Evolutionary conservation across 73 alveolate genomes (phyloP).

Genomic region (Paramecium caudatum): DNA sequence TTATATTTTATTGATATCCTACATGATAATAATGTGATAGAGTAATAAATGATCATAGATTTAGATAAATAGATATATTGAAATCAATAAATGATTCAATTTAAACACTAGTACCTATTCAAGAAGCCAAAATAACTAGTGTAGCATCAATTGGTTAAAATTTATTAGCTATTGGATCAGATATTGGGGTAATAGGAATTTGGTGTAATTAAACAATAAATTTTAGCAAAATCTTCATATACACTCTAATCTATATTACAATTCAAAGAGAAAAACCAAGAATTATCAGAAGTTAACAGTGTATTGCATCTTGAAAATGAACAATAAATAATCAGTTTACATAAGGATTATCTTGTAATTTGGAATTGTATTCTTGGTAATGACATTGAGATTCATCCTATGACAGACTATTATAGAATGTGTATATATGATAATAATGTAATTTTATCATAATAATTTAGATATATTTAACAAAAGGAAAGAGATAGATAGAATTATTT

Average conservation of each 20-base stretch:
- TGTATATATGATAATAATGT: background rate
- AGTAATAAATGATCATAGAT: background rate
- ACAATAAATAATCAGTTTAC: constrained; percentile 11
- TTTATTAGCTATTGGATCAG: constrained; percentile 43
- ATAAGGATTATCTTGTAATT: constrained; percentile 18
- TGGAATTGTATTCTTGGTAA: constrained; percentile 25
- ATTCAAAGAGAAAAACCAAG: background rate
- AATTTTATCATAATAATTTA: background rate
- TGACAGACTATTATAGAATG: constrained; percentile 13
- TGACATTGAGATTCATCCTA: constrained; percentile 1
- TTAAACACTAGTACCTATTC: constrained; percentile 14
- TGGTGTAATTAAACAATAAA: constrained; percentile 2
- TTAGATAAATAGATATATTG: background rate
- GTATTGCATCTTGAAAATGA: background rate
- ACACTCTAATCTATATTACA: background rate
- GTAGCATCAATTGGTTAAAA: background rate
- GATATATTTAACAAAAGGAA: constrained; percentile 24
- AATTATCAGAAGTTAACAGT: constrained; percentile 2
- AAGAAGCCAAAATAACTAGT: constrained; percentile 29
- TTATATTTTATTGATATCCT: constrained; percentile 24
- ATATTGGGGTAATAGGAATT: constrained; percentile 45
- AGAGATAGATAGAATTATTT: constrained; percentile 24
- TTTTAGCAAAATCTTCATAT: background rate
- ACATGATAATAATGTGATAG: constrained; percentile 8
- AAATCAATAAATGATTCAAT: constrained; percentile 15